These are phyloP conservation scores for Ascocoryne sarcoides DNA, from an alignment of 2,329 filamentous ascomycete species.

Conservation along the genomic window DNA sequence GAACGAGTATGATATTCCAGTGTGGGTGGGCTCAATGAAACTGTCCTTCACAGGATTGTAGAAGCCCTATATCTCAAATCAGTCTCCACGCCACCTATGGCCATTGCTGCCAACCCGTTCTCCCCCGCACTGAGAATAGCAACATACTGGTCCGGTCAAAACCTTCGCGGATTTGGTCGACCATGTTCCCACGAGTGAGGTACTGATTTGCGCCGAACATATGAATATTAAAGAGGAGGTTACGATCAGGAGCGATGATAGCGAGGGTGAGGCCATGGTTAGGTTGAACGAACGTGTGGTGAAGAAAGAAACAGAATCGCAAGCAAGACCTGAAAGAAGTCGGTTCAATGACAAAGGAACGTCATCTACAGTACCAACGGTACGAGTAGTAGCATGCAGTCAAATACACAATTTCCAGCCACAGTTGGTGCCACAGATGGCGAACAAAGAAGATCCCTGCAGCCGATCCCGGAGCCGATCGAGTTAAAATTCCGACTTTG, in stretches of 20 bases:
- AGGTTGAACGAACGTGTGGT: conserved; percentile 10
- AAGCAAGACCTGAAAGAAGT: no score
- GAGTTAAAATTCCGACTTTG: no score
- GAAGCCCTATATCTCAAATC: conserved; percentile 44
- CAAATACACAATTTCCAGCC: no score
- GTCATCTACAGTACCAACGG: no score
- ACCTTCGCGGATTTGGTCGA: conserved; percentile 61
- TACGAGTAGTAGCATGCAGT: no score
- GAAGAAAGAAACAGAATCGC: no score
- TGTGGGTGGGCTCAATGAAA: conserved; percentile 55
- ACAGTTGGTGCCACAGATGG: no score
- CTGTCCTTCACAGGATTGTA: conserved; percentile 59
- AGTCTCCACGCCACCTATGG: conserved; percentile 9
- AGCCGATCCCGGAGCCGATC: no score
- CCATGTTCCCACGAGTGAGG: conserved; percentile 60
- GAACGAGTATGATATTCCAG: conserved; percentile 69
- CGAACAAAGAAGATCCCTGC: no score
- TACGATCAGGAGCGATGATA: conserved; percentile 30
- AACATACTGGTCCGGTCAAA: conserved; percentile 57
- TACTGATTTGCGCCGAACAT: conserved; percentile 32
- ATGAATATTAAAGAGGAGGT: conserved; percentile 11
- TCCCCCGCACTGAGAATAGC: conserved; percentile 20
- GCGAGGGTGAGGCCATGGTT: conserved; percentile 25
- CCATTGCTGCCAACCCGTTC: conserved; percentile 10
- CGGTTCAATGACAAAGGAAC: no score